A percentile compares a stretch with the other conserved stretches of the same genome.
These are phyloP conservation scores for Trypanosoma lewisi DNA, from an alignment of 208 protist species.

Conservation along the genomic window DNA sequence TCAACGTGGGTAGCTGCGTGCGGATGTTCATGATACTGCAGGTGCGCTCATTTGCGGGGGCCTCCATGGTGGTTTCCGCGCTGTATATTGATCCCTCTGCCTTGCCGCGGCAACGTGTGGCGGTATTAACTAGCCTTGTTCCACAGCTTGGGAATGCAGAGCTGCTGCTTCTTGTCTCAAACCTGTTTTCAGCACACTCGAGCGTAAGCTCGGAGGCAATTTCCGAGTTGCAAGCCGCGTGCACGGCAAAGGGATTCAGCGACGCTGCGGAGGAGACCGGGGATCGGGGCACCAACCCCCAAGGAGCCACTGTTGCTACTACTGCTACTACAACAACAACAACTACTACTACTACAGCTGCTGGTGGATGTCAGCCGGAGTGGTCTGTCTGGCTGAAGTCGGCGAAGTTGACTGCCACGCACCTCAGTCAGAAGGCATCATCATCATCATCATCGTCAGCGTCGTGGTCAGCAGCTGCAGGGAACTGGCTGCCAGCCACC, in stretches of 20 bases:
- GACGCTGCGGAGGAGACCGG: constrained; percentile 67
- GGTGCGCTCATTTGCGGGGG: constrained; percentile 27
- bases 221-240: constrained; percentile 44
- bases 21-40: constrained; percentile 53
- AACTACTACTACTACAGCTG: background rate
- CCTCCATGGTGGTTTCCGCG: constrained; percentile 44
- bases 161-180: constrained; percentile 55
- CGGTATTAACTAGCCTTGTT: constrained; percentile 37
- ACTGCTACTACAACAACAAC: constrained; percentile 2
- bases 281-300: constrained; percentile 30
- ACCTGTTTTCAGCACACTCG: constrained; percentile 40
- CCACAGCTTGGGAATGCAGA: constrained; percentile 39
- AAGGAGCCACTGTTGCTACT: background rate
- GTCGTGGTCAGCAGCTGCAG: constrained; percentile 4
- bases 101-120: constrained; percentile 32
- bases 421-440: constrained; percentile 35
- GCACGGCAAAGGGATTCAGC: constrained; percentile 46
- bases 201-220: constrained; percentile 31
- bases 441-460: background rate
- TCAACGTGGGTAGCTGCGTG: constrained; percentile 26
- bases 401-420: constrained; percentile 45
- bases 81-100: constrained; percentile 52
- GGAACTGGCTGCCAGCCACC: constrained; percentile 34
- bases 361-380: constrained; percentile 24
- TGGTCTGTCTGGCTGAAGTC: constrained; percentile 79